phyloP scores from a whole-genome alignment of 306 rosid genomes.

The Medicago ruthenica region DNA sequence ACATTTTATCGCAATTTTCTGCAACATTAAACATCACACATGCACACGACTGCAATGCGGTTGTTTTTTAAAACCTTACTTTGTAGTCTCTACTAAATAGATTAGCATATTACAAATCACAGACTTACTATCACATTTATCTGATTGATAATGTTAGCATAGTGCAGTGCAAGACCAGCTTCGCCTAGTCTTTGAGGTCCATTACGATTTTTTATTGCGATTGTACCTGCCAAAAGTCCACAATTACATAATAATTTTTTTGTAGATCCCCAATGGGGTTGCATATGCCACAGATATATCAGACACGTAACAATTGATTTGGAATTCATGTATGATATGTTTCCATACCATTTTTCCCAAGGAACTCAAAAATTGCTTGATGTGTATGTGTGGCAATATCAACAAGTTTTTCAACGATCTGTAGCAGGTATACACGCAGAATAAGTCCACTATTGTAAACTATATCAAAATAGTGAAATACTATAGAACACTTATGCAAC shows the following conservation, averaged over 20 bases:
- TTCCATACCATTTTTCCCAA: constrained; percentile 64
- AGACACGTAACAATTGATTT: constrained; percentile 19
- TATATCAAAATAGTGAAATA: background rate
- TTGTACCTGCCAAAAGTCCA: constrained; percentile 49
- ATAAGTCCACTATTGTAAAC: constrained; percentile 29
- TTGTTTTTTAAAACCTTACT: background rate
- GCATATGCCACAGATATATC: too few relatives aligned
- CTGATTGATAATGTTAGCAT: constrained; percentile 84
- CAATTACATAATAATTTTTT: background rate
- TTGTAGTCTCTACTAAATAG: background rate
- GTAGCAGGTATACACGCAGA: constrained; percentile 45
- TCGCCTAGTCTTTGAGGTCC: constrained; percentile 70
- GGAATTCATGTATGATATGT: constrained; percentile 13
- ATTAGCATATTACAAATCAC: constrained; percentile 5
- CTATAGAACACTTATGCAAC: background rate
- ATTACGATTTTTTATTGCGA: constrained; percentile 23
- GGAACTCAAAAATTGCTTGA: constrained; percentile 66
- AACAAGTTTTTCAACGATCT: constrained; percentile 89
- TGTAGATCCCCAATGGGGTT: too few relatives aligned
- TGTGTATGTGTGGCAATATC: constrained; percentile 57
- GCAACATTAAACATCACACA: background rate
- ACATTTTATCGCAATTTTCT: background rate
- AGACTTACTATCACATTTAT: constrained; percentile 79
- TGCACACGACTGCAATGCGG: background rate
- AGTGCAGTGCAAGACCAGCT: constrained; percentile 94